Evolutionary conservation across 2,329 filamentous ascomycete genomes (phyloP).

Genomic region (Clarireedia homoeocarpa): DNA sequence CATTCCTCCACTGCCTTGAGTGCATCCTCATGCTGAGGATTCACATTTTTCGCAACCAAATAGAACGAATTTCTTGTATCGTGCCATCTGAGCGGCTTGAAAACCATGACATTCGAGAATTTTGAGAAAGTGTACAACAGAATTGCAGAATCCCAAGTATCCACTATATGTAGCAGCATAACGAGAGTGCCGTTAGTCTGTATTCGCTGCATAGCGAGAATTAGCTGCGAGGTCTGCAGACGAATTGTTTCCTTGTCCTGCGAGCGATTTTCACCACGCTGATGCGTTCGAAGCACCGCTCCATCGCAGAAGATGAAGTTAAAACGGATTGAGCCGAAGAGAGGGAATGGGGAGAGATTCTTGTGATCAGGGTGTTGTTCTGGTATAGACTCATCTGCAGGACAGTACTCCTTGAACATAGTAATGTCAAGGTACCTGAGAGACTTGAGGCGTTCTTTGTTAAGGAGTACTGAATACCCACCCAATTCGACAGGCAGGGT

Average conservation of each 20-base stretch:
- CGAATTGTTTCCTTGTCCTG: slow-evolving; percentile 13
- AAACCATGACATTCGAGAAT: slow-evolving; percentile 18
- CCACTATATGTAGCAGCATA: slow-evolving; percentile 22
- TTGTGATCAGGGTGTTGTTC: slow-evolving; percentile 11
- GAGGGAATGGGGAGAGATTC: slow-evolving; percentile 12
- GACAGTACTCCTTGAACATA: slow-evolving; percentile 18
- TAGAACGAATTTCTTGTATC: slow-evolving; percentile 21
- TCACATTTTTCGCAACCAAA: slow-evolving; percentile 21
- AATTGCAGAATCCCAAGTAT: slow-evolving; percentile 14
- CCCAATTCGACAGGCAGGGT: slow-evolving; percentile 16
- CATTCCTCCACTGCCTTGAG: slow-evolving; percentile 13
- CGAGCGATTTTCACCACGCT: slow-evolving; percentile 16
- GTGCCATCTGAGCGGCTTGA: slow-evolving; percentile 22
- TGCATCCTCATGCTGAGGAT: slow-evolving; percentile 10
- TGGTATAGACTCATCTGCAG: slow-evolving; percentile 10
- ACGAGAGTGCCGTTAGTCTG: slow-evolving; percentile 17
- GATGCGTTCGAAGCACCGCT: slow-evolving; percentile 20
- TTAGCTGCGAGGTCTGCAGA: slow-evolving; percentile 18
- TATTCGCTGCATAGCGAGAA: slow-evolving; percentile 20
- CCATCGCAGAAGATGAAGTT: slow-evolving; percentile 25
- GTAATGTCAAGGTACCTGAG: slow-evolving; percentile 13
- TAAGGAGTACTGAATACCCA: slow-evolving; percentile 19
- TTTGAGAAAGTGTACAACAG: slow-evolving; percentile 19
- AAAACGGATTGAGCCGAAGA: slow-evolving; percentile 19
- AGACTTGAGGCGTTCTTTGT: background rate